Evolutionary conservation across 345 rosid genomes (phyloP).

Genomic region (Corymbia maculata): DNA sequence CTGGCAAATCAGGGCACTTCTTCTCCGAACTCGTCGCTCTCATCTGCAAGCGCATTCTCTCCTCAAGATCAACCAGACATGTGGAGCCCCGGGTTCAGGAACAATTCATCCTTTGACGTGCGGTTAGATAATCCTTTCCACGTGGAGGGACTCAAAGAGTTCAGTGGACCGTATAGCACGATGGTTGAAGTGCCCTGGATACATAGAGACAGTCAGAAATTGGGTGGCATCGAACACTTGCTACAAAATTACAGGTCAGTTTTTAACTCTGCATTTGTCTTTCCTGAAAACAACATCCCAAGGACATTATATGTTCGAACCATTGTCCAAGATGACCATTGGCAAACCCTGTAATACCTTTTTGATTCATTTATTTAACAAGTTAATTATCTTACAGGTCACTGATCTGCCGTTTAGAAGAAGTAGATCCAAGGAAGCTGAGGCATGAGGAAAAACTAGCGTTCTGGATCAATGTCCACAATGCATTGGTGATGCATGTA

Average conservation of each 20-base stretch:
- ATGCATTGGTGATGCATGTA: conserved; percentile 97
- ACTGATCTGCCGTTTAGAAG: conserved; percentile 67
- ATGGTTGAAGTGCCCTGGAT: conserved; percentile 88
- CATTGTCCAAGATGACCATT: neutral
- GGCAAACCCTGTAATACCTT: neutral
- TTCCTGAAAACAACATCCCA: neutral
- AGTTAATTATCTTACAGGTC: conserved; percentile 38
- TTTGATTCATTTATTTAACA: neutral
- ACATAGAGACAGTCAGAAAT: conserved; percentile 66
- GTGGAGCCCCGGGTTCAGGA: conserved; percentile 81
- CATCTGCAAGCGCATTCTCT: conserved; percentile 67
- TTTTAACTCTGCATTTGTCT: neutral
- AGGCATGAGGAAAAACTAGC: conserved; percentile 89
- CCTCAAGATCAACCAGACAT: conserved; percentile 58
- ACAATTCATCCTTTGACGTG: conserved; percentile 65
- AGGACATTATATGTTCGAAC: neutral
- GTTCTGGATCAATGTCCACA: conserved; percentile 95
- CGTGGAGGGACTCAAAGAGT: conserved; percentile 81
- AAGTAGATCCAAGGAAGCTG: conserved; percentile 62
- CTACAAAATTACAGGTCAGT: conserved; percentile 72
- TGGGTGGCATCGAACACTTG: conserved; percentile 67
- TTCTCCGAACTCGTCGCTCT: conserved; percentile 74
- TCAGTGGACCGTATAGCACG: conserved; percentile 86
- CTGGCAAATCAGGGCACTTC: conserved; percentile 45
- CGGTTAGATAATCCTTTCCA: conserved; percentile 77